Evolutionary conservation across 2,329 filamentous ascomycete species (phyloP).

Genomic region (Fusarium torreyae): DNA sequence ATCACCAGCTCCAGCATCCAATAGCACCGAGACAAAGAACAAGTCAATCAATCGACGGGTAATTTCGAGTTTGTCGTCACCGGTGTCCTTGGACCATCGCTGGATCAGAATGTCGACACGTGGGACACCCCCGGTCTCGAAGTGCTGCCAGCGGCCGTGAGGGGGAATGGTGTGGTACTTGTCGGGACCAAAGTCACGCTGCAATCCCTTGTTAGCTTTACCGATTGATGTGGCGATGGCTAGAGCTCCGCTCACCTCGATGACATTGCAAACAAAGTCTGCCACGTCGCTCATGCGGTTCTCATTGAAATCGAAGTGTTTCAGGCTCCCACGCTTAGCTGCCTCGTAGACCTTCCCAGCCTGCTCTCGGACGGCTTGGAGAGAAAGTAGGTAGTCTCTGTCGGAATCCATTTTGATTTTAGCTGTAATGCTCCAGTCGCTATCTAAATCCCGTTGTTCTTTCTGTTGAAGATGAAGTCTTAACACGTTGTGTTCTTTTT

Average conservation of each 20-base stretch:
- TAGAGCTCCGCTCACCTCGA: constrained; percentile 53
- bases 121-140: constrained; percentile 68
- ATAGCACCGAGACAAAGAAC: constrained; percentile 72
- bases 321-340: constrained; percentile 57
- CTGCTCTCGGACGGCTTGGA: constrained; percentile 56
- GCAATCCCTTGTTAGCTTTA: fast-evolving
- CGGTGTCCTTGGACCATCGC: constrained; percentile 59
- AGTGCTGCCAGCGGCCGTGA: constrained; percentile 75
- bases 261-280: constrained; percentile 61
- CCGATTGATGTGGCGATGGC: fast-evolving
- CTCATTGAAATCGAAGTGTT: constrained; percentile 60
- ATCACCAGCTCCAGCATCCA: constrained; percentile 70
- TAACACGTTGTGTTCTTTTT: too few relatives aligned
- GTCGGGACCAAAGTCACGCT: constrained; percentile 68
- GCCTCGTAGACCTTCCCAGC: constrained; percentile 53
- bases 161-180: constrained; percentile 64
- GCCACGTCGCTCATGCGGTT: constrained; percentile 57
- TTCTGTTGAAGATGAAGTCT: background rate
- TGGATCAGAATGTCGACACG: constrained; percentile 63
- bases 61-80: constrained; percentile 59
- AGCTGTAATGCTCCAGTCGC: too few relatives aligned
- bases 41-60: constrained; percentile 71
- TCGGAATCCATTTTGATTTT: constrained; percentile 25
- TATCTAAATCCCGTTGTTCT: background rate
- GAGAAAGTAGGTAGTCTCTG: constrained; percentile 54